Percentiles rank a stretch among this genome's conserved stretches.
These are phyloP conservation scores for Aspergillus pseudonomiae DNA, from an alignment of 2,329 filamentous ascomycete species.

Conservation along the genomic window DNA sequence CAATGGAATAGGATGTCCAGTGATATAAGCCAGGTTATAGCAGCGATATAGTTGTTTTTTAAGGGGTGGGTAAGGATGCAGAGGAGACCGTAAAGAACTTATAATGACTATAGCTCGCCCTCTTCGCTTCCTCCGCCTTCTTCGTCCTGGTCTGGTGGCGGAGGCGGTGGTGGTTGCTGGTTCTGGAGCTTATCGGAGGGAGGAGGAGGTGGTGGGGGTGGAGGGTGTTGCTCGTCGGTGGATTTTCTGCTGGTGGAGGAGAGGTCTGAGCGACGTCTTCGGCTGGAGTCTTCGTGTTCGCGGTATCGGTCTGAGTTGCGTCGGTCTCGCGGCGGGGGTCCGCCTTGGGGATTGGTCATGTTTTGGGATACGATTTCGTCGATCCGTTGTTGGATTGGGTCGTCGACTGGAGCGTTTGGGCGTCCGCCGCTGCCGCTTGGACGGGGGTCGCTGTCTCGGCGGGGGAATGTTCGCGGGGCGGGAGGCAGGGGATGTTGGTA, in stretches of 20 bases:
- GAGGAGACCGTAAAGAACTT: background rate
- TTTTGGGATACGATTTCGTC: slow-evolving; percentile 39
- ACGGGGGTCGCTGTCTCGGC: slow-evolving; percentile 19
- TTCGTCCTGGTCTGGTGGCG: slow-evolving; percentile 19
- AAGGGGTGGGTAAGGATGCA: background rate
- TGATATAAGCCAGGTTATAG: background rate
- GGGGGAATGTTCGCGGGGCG: slow-evolving; percentile 20
- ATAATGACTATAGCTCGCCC: slow-evolving; percentile 38
- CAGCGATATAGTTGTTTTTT: background rate
- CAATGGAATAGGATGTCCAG: background rate
- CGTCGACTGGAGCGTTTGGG: slow-evolving; percentile 26
- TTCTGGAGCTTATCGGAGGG: slow-evolving; percentile 9
- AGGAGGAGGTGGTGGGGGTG: slow-evolving; percentile 11
- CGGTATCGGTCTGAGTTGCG: slow-evolving; percentile 22
- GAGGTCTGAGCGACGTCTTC: slow-evolving; percentile 18
- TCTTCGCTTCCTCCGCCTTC: slow-evolving; percentile 48
- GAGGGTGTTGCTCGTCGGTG: slow-evolving; percentile 13
- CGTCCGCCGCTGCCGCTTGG: slow-evolving; percentile 9
- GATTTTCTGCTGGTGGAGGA: slow-evolving; percentile 7
- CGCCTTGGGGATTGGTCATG: slow-evolving; percentile 16
- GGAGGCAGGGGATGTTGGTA: slow-evolving; percentile 26
- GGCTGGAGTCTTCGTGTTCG: slow-evolving; percentile 21
- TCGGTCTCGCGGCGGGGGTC: slow-evolving; percentile 3
- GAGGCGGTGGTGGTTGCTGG: slow-evolving; percentile 7
- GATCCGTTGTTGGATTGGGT: slow-evolving; percentile 41